Conservation (phyloP, 164 flowering plant genomes). For the Amborella trichopoda region DNA sequence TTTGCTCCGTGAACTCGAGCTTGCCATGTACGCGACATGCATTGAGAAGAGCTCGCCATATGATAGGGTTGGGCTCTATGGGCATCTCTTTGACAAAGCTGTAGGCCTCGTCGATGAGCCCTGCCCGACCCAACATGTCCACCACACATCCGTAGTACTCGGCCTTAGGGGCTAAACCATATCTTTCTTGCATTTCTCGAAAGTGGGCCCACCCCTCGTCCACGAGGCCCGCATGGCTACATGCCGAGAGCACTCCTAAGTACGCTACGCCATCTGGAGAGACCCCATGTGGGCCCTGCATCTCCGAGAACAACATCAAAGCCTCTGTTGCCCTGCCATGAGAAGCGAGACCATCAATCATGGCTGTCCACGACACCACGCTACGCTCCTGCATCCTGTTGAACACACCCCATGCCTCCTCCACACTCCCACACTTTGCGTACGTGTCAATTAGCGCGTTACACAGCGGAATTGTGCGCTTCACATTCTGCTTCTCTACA, state of each 20-base stretch:
- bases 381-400: conserved; percentile 6
- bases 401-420: conserved; percentile 9
- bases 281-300: conserved; percentile 5
- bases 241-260: conserved; percentile 11
- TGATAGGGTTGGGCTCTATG: conserved; percentile 11
- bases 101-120: conserved; percentile 7
- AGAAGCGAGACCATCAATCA: conserved; percentile 11
- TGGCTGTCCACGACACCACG: conserved; percentile 10
- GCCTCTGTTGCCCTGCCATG: conserved; percentile 11
- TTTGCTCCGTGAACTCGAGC: conserved; percentile 6
- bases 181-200: conserved; percentile 4
- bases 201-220: conserved; percentile 7
- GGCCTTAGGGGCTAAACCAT: conserved; percentile 6
- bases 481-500: conserved; percentile 4
- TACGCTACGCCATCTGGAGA: conserved; percentile 9
- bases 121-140: conserved; percentile 12
- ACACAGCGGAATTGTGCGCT: conserved; percentile 3
- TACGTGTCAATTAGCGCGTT: conserved; percentile 13
- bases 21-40: conserved; percentile 13
- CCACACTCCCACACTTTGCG: conserved; percentile 11
- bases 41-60: conserved; percentile 6
- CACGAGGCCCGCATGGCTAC: conserved; percentile 13
- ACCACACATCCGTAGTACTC: conserved; percentile 16
- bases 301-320: conserved; percentile 6
- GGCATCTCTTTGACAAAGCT: conserved; percentile 11